Evolutionary conservation across 441 rosid genomes (phyloP).

Genomic region (Aleurites moluccanus): DNA sequence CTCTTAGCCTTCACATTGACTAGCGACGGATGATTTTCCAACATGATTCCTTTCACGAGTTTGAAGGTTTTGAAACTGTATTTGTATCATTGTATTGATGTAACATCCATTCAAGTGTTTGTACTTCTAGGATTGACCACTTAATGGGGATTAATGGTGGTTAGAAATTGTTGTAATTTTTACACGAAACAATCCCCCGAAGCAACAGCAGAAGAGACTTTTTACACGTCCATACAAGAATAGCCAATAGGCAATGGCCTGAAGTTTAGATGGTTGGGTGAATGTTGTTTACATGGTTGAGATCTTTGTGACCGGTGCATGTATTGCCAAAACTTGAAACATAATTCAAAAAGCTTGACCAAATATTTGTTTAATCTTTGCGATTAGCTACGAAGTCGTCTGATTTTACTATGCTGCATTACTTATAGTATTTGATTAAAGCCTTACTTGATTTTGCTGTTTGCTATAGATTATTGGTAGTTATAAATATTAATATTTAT

Average conservation of each 20-base stretch:
- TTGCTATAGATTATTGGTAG: no score
- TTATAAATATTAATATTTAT: no score
- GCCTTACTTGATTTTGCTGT: no score
- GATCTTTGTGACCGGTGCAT: neutral
- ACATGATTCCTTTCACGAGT: neutral
- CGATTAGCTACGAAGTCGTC: neutral
- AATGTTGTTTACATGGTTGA: neutral
- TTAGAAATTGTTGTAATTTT: neutral
- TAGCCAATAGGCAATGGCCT: neutral
- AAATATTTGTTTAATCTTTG: no score
- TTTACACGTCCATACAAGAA: neutral
- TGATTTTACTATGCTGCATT: no score
- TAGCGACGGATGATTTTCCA: constrained; percentile 56
- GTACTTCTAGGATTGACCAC: neutral
- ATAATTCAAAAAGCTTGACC: neutral
- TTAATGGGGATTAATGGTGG: neutral
- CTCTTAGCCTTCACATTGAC: constrained; percentile 74
- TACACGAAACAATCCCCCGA: neutral
- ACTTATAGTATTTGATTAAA: no score
- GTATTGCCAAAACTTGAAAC: neutral
- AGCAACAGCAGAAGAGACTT: neutral
- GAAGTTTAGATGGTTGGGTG: neutral
- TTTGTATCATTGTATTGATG: neutral
- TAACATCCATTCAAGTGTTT: neutral
- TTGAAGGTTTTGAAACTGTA: constrained; percentile 8